phyloP scores from a whole-genome alignment of 2,329 filamentous ascomycete species.

The Penicillium polonicum region DNA sequence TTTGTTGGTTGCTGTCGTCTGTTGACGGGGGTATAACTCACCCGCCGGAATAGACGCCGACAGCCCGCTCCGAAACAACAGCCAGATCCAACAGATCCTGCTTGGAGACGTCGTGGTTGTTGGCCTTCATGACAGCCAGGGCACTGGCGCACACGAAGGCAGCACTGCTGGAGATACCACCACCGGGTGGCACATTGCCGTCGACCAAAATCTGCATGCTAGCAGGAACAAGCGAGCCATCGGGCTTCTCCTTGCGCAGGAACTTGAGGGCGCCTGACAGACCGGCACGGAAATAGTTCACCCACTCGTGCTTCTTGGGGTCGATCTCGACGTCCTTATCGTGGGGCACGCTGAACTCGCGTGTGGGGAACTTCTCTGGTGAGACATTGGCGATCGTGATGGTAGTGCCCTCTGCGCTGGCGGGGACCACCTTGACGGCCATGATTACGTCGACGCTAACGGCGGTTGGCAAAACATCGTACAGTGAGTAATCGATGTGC shows the following conservation, averaged over 20 bases:
- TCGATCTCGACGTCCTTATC: constrained; percentile 74
- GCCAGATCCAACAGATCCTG: constrained; percentile 88
- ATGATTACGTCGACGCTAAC: constrained; percentile 88
- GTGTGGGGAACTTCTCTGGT: constrained; percentile 69
- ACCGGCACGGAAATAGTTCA: constrained; percentile 97
- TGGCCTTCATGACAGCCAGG: constrained; percentile 81
- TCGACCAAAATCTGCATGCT: constrained; percentile 89
- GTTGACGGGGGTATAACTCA: constrained; percentile 44
- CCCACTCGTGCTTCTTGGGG: constrained; percentile 83
- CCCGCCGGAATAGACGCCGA: constrained; percentile 96
- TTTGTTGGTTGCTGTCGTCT: not conserved
- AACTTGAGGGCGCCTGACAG: constrained; percentile 77
- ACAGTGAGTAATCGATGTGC: constrained; percentile 98
- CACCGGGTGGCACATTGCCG: constrained; percentile 86
- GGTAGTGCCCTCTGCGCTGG: constrained; percentile 52
- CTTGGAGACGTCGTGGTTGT: constrained; percentile 82
- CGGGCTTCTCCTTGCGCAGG: constrained; percentile 64
- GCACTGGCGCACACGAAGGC: constrained; percentile 91
- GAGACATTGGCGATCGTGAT: constrained; percentile 80
- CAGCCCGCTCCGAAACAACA: constrained; percentile 88
- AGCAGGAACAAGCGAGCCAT: constrained; percentile 62
- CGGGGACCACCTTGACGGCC: constrained; percentile 62
- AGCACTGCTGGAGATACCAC: constrained; percentile 88
- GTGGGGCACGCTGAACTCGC: constrained; percentile 69
- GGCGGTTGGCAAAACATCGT: constrained; percentile 93